phyloP scores from a whole-genome alignment of 2,329 filamentous ascomycete genomes.

The Emergomyces africanus region DNA sequence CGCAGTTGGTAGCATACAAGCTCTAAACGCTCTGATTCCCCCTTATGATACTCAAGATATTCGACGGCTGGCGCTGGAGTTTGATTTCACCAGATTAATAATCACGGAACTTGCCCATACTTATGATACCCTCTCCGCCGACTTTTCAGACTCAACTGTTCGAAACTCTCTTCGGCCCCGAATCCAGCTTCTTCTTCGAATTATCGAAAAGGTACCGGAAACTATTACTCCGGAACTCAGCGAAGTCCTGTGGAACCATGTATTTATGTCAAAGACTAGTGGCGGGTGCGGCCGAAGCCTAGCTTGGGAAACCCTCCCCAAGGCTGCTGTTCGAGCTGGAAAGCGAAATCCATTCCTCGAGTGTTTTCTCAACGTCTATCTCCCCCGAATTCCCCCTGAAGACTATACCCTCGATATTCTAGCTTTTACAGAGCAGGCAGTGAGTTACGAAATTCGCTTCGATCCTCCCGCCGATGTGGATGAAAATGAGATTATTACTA shows the following conservation, averaged over 20 bases:
- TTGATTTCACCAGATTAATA: constrained; percentile 48
- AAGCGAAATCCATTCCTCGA: constrained; percentile 30
- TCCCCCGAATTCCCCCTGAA: constrained; percentile 26
- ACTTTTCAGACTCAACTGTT: constrained; percentile 27
- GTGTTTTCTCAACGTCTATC: constrained; percentile 30
- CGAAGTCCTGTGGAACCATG: constrained; percentile 54
- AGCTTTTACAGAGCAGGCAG: constrained; percentile 30
- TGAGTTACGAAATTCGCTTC: constrained; percentile 43
- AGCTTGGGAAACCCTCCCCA: constrained; percentile 57
- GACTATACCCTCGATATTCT: constrained; percentile 29
- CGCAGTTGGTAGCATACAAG: constrained; percentile 61
- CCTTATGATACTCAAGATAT: constrained; percentile 39
- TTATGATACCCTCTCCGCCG: constrained; percentile 30
- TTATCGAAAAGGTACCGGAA: constrained; percentile 50
- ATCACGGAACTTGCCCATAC: constrained; percentile 53
- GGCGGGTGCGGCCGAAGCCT: constrained; percentile 48
- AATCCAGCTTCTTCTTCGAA: constrained; percentile 44
- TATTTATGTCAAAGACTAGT: constrained; percentile 53
- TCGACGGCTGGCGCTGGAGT: constrained; percentile 44
- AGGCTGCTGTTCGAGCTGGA: constrained; percentile 16
- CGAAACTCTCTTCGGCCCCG: constrained; percentile 39
- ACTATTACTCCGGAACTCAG: constrained; percentile 52
- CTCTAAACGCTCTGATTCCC: constrained; percentile 37
- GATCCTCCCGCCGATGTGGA: constrained; percentile 35
- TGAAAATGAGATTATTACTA: constrained; percentile 29